Conservation (phyloP, 768 basidiomycete species). For the Nevesoporus exiguus region DNA sequence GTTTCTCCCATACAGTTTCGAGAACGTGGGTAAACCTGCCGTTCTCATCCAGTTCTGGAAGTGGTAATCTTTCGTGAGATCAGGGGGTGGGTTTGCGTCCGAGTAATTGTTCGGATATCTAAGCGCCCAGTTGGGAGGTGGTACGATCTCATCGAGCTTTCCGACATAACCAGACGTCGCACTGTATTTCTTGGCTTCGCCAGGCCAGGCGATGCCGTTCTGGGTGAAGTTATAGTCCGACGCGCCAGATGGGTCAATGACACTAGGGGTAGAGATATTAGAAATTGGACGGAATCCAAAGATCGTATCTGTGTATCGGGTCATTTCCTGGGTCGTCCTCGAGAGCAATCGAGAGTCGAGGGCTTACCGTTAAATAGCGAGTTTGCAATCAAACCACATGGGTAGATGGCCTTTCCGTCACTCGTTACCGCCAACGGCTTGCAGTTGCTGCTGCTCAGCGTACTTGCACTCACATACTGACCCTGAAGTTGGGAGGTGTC, state of each 20-base stretch:
- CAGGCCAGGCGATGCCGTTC: conserved; percentile 91
- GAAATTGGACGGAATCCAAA: conserved; percentile 48
- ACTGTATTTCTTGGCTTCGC: conserved; percentile 88
- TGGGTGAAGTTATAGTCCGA: conserved; percentile 70
- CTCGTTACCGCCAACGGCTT: conserved; percentile 68
- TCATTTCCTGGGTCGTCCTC: not conserved
- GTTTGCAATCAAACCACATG: conserved; percentile 97
- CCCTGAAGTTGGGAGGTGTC: conserved; percentile 85
- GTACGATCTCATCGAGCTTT: conserved; percentile 64
- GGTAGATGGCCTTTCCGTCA: conserved; percentile 68
- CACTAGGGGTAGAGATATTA: not conserved
- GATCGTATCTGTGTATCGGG: conserved; percentile 66
- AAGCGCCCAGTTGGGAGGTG: conserved; percentile 88
- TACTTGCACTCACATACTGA: conserved; percentile 42
- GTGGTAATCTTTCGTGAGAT: conserved; percentile 77
- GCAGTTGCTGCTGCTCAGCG: conserved; percentile 75
- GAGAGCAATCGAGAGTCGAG: not conserved
- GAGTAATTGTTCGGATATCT: conserved; percentile 78
- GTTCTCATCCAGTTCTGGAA: conserved; percentile 99
- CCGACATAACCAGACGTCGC: conserved; percentile 49
- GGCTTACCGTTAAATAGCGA: conserved; percentile 87
- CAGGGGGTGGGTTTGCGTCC: conserved; percentile 57
- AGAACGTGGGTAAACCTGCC: conserved; percentile 93
- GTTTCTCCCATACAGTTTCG: conserved; percentile 92
- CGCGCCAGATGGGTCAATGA: conserved; percentile 37